Percentiles rank a stretch among this genome's conserved stretches.
These are phyloP conservation scores for Gelatoporia subvermispora DNA, from an alignment of 768 basidiomycete genomes.

Conservation along the genomic window DNA sequence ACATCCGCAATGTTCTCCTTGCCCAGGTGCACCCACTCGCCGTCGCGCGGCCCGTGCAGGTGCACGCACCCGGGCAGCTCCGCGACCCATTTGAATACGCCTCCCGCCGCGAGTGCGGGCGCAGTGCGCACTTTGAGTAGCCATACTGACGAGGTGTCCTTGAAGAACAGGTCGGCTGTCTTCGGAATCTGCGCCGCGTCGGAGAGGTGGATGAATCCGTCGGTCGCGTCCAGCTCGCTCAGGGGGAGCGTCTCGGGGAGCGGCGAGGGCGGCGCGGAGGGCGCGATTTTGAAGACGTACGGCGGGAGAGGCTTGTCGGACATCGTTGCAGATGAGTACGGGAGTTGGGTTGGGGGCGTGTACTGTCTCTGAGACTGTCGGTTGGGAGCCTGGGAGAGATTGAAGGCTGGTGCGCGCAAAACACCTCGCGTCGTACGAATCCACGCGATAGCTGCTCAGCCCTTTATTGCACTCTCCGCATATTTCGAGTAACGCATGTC, in stretches of 20 bases:
- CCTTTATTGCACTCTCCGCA: too few species aligned
- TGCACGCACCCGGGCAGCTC: constrained; percentile 15
- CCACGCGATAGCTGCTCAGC: too few species aligned
- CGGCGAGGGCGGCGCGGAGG: constrained; percentile 34
- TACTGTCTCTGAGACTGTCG: too few species aligned
- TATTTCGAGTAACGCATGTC: too few species aligned
- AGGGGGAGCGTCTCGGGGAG: constrained; percentile 32
- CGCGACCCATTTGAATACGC: constrained; percentile 25
- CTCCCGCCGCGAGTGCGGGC: constrained; percentile 13
- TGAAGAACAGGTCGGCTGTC: constrained; percentile 38
- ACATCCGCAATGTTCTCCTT: constrained; percentile 15
- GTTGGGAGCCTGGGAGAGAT: too few species aligned
- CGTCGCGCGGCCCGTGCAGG: constrained; percentile 17
- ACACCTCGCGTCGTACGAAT: too few species aligned
- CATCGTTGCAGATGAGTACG: too few species aligned
- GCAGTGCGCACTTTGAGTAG: constrained; percentile 23
- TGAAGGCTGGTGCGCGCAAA: too few species aligned
- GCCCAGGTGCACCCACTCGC: constrained; percentile 21
- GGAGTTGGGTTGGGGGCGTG: too few species aligned
- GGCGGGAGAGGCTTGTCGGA: constrained; percentile 27
- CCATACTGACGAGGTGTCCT: constrained; percentile 17
- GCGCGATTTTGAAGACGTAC: constrained; percentile 61
- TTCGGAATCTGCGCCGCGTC: constrained; percentile 31
- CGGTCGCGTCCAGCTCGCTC: constrained; percentile 34
- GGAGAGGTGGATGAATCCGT: constrained; percentile 47